Evolutionary conservation across 169 alveolate species (phyloP), one percentile per base, ranked within the genome.

Genomic region (Plasmodium chabaudi): DNA sequence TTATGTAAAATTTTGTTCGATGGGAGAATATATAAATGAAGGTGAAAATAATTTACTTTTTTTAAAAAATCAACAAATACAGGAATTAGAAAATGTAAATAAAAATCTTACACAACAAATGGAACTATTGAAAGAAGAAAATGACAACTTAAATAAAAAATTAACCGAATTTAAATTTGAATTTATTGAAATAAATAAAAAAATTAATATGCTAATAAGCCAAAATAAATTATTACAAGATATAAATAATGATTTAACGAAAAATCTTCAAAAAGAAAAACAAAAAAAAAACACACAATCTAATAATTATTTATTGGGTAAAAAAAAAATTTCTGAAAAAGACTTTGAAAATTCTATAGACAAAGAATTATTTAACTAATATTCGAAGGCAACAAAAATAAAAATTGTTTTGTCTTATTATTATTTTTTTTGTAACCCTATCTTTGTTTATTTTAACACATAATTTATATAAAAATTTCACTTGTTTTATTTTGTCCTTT

Each of bases 261-360:
- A 47, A 23, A 75, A 49, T 69, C 39, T 39, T 44, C 34, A 65
- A 65, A 19, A 34, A 73, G 60, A 46, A 13, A 47, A 69, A 46
- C 51, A 42, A 69, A 53, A 15, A n/a, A 12, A 47, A 7, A 1
- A 59, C 4, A 12, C 44, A 10, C 25, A 63, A 46, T 49, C 68
- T 15, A 39, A 39, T 70, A 23, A 56, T 23, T 34, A 34, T 34
- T 34, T 5, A 34, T 0, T 34, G 7, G 7, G 42, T 5, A 51
- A 47, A 49, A 15, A 39, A 17, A 59, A 70, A 7, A 9, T 34
- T 1, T 19, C 13, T 13, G 70, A 65, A 49, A 25, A 17, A 25
- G 69, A 63, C 9, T 75, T 75, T 49, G 88, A 75, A 63, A 64
- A 75, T 55, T 75, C 88, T 15, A 75, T 82, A 59, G 90, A 82